A percentile compares a stretch with the other conserved stretches of the same genome.
Evolutionary conservation across 1,139 yeast species (phyloP).

Genomic region (Diutina pseudorugosa): DNA sequence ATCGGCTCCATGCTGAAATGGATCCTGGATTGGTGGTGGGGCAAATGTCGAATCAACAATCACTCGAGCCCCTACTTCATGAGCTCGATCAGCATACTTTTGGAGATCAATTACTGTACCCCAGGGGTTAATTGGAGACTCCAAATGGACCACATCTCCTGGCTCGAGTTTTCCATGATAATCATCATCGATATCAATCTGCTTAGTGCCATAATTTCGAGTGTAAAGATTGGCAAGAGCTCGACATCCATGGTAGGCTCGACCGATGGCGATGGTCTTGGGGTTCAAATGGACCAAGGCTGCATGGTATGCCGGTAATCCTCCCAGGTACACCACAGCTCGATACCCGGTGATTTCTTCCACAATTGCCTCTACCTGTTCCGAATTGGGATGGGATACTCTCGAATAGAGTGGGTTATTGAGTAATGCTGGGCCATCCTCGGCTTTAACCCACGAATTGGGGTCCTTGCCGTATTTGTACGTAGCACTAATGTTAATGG

Average conservation of each 20-base stretch:
- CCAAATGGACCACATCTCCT: slow-evolving; percentile 77
- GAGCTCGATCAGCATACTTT: slow-evolving; percentile 55
- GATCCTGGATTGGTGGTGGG: slow-evolving; percentile 81
- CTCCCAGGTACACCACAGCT: slow-evolving; percentile 57
- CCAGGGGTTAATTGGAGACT: slow-evolving; percentile 80
- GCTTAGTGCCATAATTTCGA: slow-evolving; percentile 48
- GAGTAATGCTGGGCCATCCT: slow-evolving; percentile 5
- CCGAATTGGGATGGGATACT: slow-evolving; percentile 57
- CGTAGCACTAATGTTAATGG: slow-evolving; percentile 75
- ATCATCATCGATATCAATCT: slow-evolving; percentile 35
- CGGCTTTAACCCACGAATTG: slow-evolving; percentile 27
- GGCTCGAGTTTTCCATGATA: slow-evolving; percentile 9
- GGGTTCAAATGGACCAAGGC: slow-evolving; percentile 65
- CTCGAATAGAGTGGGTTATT: slow-evolving; percentile 46
- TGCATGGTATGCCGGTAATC: slow-evolving; percentile 73
- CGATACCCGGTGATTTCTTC: slow-evolving; percentile 43
- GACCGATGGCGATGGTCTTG: slow-evolving; percentile 59
- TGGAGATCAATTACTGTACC: slow-evolving; percentile 59
- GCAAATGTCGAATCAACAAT: slow-evolving; percentile 84
- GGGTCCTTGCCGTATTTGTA: slow-evolving; percentile 56
- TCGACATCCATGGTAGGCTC: slow-evolving; percentile 78
- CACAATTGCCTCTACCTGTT: slow-evolving; percentile 52
- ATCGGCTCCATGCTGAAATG: slow-evolving; percentile 74
- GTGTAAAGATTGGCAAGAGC: slow-evolving; percentile 53
- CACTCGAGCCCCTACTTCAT: slow-evolving; percentile 53